Percentiles rank a stretch among this genome's conserved stretches.
Evolutionary conservation across 2,329 filamentous ascomycete genomes (phyloP).

Genomic region (Aureobasidium leucospermi): DNA sequence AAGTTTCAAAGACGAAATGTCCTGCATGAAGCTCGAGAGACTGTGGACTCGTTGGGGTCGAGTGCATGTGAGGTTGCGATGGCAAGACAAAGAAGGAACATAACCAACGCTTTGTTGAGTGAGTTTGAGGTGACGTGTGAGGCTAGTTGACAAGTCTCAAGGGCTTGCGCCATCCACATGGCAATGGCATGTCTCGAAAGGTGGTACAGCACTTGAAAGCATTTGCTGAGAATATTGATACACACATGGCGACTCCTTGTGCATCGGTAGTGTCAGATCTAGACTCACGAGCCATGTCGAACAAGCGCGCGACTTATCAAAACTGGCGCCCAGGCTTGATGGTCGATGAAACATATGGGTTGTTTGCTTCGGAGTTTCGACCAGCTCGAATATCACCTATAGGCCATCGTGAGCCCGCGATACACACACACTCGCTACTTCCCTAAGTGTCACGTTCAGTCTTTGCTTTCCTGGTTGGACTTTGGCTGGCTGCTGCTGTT

Average conservation of each 20-base stretch:
- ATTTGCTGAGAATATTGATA: neutral
- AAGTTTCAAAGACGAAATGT: neutral
- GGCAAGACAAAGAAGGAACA: neutral
- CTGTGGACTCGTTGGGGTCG: neutral
- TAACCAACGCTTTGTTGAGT: neutral
- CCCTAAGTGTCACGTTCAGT: neutral
- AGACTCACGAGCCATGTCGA: neutral
- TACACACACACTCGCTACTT: neutral
- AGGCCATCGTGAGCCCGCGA: neutral
- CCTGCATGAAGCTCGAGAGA: neutral
- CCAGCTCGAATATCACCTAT: neutral
- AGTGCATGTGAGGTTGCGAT: neutral
- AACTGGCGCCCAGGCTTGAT: neutral
- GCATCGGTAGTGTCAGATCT: neutral
- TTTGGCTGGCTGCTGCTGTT: neutral
- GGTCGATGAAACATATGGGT: neutral
- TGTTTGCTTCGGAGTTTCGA: constrained; percentile 6
- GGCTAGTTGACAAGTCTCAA: neutral
- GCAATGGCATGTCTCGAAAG: neutral
- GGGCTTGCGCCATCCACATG: neutral
- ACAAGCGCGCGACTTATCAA: neutral
- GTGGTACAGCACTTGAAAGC: neutral
- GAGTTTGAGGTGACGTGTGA: neutral
- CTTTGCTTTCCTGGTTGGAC: neutral
- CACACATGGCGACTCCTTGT: constrained; percentile 1